Base-by-base conservation (phyloP, 768 basidiomycete species). In the Suillus variegatus region DNA sequence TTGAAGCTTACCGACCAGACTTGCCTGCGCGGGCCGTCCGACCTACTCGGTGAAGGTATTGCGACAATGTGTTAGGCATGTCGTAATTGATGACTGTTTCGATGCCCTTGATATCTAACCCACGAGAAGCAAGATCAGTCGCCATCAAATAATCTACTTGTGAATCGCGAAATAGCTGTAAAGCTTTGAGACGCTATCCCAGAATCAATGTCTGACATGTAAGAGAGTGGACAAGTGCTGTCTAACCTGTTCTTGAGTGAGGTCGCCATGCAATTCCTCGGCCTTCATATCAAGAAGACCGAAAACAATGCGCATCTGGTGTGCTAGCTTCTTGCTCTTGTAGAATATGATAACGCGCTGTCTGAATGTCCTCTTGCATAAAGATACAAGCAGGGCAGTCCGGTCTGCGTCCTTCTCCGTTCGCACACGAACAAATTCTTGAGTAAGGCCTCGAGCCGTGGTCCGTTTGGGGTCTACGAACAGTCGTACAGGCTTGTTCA, bases 21-120 rank as follows among this genome's bases (percentile, higher is more conserved):
- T 85, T 86, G 6, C 97, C 97, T 4, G 97, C 97, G 74, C 97
- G 90, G 36, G 97, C 97, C 58, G 97, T 99, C 74, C 97, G 86
- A 70, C 97, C 97, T 28, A 99, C 97, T 65, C 97, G 92, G 76
- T 99, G 97, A 40, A 98, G 85, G 78, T 99, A 99, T 71, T 95
- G 95, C 9, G 93, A 88, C 41, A 98, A 81, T 72, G 95, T 92
- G 22, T 87, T 85, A 12, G 97, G 97, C 97, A 99, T 97, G 75
- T 99, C 97, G 74, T 96, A 99, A 77, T 99, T 99, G 76, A 99
- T 95, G 67, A 99, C 94, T 3, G 95, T 95, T 74, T 99, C 94
- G 32, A 98, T 90, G 18, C 96, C 96, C 75, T 96, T 97, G 82
- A 99, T 97, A 78, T 99, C 97, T 36, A 99, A 84, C 77, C 97